A percentile compares a stretch with the other conserved stretches of the same genome.
phyloP scores from a whole-genome alignment of 176 grass and related monocot genomes.

The Themeda triandra region DNA sequence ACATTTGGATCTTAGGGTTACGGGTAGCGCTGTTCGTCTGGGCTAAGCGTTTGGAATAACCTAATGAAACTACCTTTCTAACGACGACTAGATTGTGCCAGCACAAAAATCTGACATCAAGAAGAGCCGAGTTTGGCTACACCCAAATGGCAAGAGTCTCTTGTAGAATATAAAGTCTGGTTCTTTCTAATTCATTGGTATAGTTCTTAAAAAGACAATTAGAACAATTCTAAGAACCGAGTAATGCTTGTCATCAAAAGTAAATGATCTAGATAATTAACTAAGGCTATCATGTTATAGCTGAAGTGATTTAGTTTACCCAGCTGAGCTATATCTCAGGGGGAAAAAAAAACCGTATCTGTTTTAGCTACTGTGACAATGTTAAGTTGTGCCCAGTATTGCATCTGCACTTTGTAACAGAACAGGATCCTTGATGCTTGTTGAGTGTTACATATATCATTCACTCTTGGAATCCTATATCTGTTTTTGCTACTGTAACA shows the following conservation, averaged over 20 bases:
- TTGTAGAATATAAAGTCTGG: not conserved
- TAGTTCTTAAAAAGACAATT: no score
- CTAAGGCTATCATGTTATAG: not conserved
- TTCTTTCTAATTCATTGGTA: not conserved
- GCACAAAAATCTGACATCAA: not conserved
- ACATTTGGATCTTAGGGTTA: not conserved
- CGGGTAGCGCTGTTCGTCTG: not conserved
- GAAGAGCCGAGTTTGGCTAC: not conserved
- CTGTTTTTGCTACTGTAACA: constrained; percentile 7
- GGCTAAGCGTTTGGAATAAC: not conserved
- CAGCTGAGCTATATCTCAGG: not conserved
- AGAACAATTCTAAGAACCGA: not conserved
- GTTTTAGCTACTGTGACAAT: constrained; percentile 3
- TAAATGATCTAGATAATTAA: not conserved
- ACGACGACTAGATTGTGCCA: not conserved
- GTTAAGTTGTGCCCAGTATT: not conserved
- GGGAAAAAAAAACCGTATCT: not conserved
- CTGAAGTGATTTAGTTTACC: not conserved
- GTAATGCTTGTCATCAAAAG: not conserved
- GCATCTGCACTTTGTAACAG: not conserved
- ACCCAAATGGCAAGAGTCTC: not conserved
- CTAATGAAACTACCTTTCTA: not conserved
- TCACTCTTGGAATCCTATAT: not conserved
- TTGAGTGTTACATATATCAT: not conserved
- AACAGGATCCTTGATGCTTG: not conserved